Percentiles rank a stretch among this genome's conserved stretches.
Conservation (phyloP, 140 eudicot genomes). For the Flaveria floridana region DNA sequence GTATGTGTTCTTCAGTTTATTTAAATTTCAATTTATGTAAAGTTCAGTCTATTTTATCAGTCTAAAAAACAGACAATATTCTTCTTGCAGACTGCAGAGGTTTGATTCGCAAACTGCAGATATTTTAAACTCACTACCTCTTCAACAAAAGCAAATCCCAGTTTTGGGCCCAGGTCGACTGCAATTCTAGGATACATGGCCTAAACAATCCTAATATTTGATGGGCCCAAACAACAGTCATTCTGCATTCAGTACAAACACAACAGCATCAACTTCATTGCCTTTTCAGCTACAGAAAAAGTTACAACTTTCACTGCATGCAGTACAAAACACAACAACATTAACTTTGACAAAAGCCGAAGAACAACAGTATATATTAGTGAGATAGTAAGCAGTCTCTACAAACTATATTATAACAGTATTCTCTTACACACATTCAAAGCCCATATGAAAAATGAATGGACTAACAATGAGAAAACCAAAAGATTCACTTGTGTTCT, state of each 20-base stretch:
- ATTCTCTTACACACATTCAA: constrained; percentile 50
- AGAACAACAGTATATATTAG: not conserved
- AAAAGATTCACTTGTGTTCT: constrained; percentile 28
- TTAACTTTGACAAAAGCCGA: not conserved
- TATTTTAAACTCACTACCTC: too few species aligned
- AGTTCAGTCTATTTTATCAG: too few species aligned
- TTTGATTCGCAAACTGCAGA: too few species aligned
- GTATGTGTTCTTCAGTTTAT: too few species aligned
- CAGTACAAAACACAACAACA: not conserved
- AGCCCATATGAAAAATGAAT: constrained; percentile 81
- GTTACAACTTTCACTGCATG: too few species aligned
- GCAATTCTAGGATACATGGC: not conserved
- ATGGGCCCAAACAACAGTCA: not conserved
- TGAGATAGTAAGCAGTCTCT: constrained; percentile 36
- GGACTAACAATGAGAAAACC: constrained; percentile 55
- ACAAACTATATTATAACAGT: constrained; percentile 32
- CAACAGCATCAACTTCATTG: not conserved
- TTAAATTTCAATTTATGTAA: too few species aligned
- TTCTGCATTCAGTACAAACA: too few species aligned
- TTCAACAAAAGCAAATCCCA: too few species aligned
- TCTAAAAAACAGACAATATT: too few species aligned
- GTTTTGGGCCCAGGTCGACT: too few species aligned
- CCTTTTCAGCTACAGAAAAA: not conserved
- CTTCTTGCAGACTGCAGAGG: too few species aligned
- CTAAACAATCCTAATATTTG: not conserved